Conservation (phyloP, 2,329 filamentous ascomycete species). For the Rhinocladiella mackenziei region DNA sequence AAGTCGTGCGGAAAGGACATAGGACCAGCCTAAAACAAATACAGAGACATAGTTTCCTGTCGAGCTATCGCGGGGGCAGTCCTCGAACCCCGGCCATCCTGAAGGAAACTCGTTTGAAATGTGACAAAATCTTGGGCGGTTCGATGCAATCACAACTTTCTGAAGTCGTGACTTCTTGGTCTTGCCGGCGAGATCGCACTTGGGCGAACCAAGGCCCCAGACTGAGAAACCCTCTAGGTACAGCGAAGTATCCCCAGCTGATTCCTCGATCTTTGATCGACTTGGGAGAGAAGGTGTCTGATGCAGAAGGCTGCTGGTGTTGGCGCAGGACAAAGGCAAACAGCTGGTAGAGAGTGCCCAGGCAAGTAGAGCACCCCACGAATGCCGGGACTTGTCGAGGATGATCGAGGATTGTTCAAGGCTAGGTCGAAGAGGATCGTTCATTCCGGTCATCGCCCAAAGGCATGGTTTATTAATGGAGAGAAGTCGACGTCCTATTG, state of each 20-base stretch:
- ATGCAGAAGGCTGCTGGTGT: background rate
- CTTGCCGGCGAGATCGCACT: background rate
- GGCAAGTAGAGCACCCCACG: background rate
- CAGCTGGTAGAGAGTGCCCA: background rate
- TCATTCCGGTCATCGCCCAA: no score
- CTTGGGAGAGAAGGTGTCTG: background rate
- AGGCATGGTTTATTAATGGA: no score
- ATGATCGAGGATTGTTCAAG: background rate
- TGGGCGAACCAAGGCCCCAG: background rate
- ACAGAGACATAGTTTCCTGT: background rate
- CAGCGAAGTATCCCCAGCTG: background rate
- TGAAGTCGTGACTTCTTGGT: background rate
- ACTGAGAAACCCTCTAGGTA: background rate
- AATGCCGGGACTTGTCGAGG: background rate
- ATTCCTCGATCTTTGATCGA: background rate
- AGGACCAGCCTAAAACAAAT: constrained; percentile 2
- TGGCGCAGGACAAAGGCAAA: background rate
- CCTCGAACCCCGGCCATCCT: background rate
- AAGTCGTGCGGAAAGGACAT: constrained; percentile 1
- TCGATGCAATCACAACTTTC: background rate
- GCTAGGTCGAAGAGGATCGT: background rate
- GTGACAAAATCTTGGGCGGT: background rate
- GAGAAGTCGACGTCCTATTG: no score
- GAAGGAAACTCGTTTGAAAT: background rate
- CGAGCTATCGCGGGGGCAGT: background rate